Base-by-base conservation (phyloP, 1,139 yeast species). In the Kodamaea derodonti region DNA sequence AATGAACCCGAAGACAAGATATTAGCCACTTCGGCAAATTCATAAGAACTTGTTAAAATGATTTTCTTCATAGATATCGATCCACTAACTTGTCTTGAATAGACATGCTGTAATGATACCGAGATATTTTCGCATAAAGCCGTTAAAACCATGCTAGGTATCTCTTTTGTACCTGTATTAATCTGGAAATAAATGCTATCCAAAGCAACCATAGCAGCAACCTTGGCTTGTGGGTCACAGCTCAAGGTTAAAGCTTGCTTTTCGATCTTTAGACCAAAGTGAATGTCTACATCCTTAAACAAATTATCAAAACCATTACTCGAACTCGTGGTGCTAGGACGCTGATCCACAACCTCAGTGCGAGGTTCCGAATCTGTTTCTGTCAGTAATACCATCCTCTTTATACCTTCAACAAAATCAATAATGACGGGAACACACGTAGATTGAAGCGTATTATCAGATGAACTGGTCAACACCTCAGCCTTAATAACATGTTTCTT, bases 151-250 rank as follows among this genome's bases (percentile, higher is more conserved):
- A 74, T 60, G 4, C 75, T 69, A 0, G 68, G 51, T 1, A 54
- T 50, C 9, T 65, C 65, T 3, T 56, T 54, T 4, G 67, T 67
- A 20, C 76, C 75, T 0, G 90, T 72, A 34, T 75, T 75, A 11
- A 84, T 46, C 35, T 78, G 78, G 24, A 84, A 51, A 27, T 67
- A 72, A 20, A 85, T 75, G 0, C 82, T 80, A 22, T 80, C 84
- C 26, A 83, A 54, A 2, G 86, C 84, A 16, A 87, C 82, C 20
- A 84, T 75, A 0, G 97, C 95, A 24, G 88, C 90, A 1, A 92
- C 95, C 52, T 85, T 86, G 0, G 97, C 97, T 11, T 82, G 80
- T 0, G 98, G 97, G 43, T 85, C 92, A 67, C 97, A 92, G 46
- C 95, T 84, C 34, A 92, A 65, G 3, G 84, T 75, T 20, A 92